Evolutionary conservation across 306 rosid genomes (phyloP), one percentile per base, ranked within the genome.

Genomic region (Oxytropis ochrocephala): DNA sequence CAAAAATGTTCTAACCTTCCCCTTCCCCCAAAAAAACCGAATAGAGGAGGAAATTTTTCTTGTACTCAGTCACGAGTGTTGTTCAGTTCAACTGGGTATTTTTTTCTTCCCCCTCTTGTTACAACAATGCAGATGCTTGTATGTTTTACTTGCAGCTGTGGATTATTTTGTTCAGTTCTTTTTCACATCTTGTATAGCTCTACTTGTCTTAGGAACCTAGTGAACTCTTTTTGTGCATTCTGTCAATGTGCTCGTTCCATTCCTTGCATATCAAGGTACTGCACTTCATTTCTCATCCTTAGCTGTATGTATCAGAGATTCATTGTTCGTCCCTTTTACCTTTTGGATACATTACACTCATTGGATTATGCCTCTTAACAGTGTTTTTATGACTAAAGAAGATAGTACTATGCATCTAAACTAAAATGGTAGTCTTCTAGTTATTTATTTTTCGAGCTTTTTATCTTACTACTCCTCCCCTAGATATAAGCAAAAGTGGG

Each of bases 61-160:
- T 78, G 59, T 61, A 61, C 59, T 68, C 54, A 51, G 5, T 57
- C 70, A 50, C 10, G 9, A 75, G 57, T 36, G 47, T 73, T 39
- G 66, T 39, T 74, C 77, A 49, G 73, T 57, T 73, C 61, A 66
- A 47, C 55, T 53, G 59, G 49, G 66, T 67, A 67, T 54, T 48
- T 18, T 27, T 39, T 2, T 48, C 24, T 32, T 52, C 41, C 39
- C 21, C 16, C 14, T 55, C 21, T 41, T 42, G 42, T 38, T 69
- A 42, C 69, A 80, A 64, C 52, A 47, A 51, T 55, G 72, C 50
- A 27, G 56, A 42, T 65, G 64, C 44, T 14, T 54, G 64, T 71
- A 54, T 62, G 67, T 51, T 51, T 74, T 59, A 54, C 73, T 69
- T 39, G 68, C 59, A 35, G 66, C 60, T 44, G 72, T 24, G 62